Percentiles rank a stretch among this genome's conserved stretches.
Evolutionary conservation across 2,329 filamentous ascomycete species (phyloP).

Genomic region (Claviceps africana): DNA sequence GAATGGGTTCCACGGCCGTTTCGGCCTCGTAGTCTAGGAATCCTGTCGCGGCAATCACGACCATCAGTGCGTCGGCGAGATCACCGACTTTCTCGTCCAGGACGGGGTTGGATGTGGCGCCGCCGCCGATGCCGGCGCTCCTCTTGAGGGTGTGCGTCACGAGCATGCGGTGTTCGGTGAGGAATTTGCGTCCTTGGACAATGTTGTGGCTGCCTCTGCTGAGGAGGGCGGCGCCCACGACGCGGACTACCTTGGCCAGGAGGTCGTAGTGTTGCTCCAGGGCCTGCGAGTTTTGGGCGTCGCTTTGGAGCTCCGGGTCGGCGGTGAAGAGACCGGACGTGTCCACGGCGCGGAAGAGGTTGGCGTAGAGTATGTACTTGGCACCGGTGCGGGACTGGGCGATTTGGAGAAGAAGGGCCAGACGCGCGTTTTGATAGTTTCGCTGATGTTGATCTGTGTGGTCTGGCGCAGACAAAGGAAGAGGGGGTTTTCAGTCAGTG

Average conservation of each 20-base stretch:
- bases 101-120: slow-evolving; percentile 20
- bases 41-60: slow-evolving; percentile 67
- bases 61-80: slow-evolving; percentile 71
- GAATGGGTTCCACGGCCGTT: slow-evolving; percentile 18
- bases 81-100: slow-evolving; percentile 55
- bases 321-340: slow-evolving; percentile 75
- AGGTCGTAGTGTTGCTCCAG: slow-evolving; percentile 74
- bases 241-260: slow-evolving; percentile 63
- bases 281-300: slow-evolving; percentile 53
- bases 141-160: slow-evolving; percentile 86
- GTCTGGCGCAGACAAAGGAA: slow-evolving; percentile 13
- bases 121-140: slow-evolving; percentile 59
- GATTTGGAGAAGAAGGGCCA: slow-evolving; percentile 71
- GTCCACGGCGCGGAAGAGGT: slow-evolving; percentile 69
- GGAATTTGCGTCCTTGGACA: slow-evolving; percentile 63
- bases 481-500: not conserved
- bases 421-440: slow-evolving; percentile 52
- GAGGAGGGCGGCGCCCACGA: slow-evolving; percentile 70
- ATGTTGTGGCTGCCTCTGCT: slow-evolving; percentile 73
- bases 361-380: slow-evolving; percentile 73
- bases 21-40: slow-evolving; percentile 55
- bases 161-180: slow-evolving; percentile 68
- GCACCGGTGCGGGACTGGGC: slow-evolving; percentile 77
- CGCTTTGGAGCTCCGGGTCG: slow-evolving; percentile 83
- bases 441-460: slow-evolving; percentile 30